phyloP scores from a whole-genome alignment of 345 rosid genomes.

The Brassica incana region DNA sequence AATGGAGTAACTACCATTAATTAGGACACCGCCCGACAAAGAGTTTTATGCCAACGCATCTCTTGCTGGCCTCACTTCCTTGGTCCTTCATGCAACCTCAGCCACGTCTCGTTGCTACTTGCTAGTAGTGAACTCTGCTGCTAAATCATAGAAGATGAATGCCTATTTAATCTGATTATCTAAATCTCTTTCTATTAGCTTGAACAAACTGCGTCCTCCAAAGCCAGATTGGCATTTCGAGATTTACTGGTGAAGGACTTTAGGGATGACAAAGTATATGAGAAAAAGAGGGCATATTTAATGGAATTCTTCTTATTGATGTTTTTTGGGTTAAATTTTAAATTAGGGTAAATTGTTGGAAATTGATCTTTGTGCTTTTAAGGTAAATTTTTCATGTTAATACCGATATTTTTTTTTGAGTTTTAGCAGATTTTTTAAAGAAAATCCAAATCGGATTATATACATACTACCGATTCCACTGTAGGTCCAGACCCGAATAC shows the following conservation, averaged over 20 bases:
- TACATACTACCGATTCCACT: too few species aligned
- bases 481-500: not conserved
- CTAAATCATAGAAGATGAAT: not conserved
- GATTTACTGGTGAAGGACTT: constrained; percentile 44
- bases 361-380: not conserved
- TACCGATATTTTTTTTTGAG: not conserved
- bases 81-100: not conserved
- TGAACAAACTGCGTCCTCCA: constrained; percentile 61
- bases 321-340: too few species aligned
- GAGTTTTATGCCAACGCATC: not conserved
- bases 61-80: not conserved
- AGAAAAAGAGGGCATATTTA: constrained; percentile 59
- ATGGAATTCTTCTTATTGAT: too few species aligned
- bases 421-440: not conserved
- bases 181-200: constrained; percentile 16
- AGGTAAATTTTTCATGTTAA: not conserved
- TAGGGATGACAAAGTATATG: constrained; percentile 46
- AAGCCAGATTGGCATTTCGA: constrained; percentile 80
- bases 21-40: not conserved
- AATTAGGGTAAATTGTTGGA: not conserved
- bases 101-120: not conserved
- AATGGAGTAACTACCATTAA: not conserved
- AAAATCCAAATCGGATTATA: too few species aligned
- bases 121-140: too few species aligned
- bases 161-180: not conserved